These are phyloP conservation scores for Schizothecium vesticola DNA, from an alignment of 495 filamentous ascomycete species.

Conservation along the genomic window DNA sequence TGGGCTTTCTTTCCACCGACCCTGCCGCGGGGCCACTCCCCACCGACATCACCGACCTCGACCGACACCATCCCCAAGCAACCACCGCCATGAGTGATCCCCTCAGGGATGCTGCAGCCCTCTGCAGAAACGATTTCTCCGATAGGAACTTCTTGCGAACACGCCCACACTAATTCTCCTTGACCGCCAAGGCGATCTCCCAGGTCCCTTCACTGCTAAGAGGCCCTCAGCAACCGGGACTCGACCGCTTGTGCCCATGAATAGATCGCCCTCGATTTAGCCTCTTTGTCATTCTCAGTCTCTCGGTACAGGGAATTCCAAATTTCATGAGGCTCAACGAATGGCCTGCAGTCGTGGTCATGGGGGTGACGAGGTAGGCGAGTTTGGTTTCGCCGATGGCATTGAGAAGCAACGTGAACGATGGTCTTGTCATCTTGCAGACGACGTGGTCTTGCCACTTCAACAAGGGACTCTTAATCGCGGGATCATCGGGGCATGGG, in stretches of 20 bases:
- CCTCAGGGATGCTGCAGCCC: neutral
- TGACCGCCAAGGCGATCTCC: neutral
- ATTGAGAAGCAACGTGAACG: neutral
- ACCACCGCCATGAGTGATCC: neutral
- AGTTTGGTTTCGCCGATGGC: neutral
- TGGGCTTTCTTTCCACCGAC: neutral
- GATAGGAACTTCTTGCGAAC: neutral
- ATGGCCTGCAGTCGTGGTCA: neutral
- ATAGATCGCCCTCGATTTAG: neutral
- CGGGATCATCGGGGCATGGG: neutral
- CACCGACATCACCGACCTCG: neutral
- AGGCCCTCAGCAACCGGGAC: neutral
- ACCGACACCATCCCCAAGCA: neutral
- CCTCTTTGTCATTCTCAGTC: neutral
- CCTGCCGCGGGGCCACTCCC: neutral
- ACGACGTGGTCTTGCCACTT: neutral
- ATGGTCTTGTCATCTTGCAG: neutral
- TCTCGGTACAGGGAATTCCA: neutral
- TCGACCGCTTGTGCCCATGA: neutral
- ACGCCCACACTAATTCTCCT: neutral
- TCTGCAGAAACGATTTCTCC: neutral
- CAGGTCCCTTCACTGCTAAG: neutral
- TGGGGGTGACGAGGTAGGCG: neutral
- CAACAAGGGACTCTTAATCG: neutral
- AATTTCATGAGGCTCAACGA: neutral